phyloP scores from a whole-genome alignment of 306 rosid species.

The Quercus rubra region DNA sequence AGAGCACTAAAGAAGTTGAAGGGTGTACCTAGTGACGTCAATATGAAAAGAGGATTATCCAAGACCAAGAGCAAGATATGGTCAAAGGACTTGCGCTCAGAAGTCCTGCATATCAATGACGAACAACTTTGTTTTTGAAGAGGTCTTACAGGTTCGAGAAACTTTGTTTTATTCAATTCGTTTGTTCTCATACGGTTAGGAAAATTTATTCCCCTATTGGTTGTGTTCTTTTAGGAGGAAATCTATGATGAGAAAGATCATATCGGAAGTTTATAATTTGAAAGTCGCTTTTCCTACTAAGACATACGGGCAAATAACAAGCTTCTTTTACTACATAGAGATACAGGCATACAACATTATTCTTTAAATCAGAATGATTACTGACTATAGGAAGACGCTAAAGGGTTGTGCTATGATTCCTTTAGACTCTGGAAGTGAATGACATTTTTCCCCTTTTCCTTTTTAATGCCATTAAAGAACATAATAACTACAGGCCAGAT shows the following conservation, averaged over 20 bases:
- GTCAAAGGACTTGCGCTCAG: constrained; percentile 71
- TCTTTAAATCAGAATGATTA: background rate
- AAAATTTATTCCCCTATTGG: background rate
- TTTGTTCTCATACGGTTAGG: background rate
- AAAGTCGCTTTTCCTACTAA: background rate
- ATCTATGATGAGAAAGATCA: constrained; percentile 92
- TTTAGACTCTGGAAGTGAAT: background rate
- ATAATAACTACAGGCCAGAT: no score
- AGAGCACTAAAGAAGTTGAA: constrained; percentile 63
- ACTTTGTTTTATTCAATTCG: background rate
- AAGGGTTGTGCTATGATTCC: background rate
- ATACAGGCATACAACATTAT: background rate
- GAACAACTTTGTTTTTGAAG: constrained; percentile 80
- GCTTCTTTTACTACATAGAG: no score
- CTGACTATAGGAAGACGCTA: background rate
- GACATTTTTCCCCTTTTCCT: no score
- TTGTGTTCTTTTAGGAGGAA: constrained; percentile 62
- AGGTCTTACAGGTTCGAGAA: constrained; percentile 76
- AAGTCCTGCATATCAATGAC: constrained; percentile 68
- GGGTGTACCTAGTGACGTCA: constrained; percentile 36
- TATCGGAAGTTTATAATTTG: constrained; percentile 19
- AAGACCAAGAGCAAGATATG: constrained; percentile 59
- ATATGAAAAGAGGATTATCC: constrained; percentile 39
- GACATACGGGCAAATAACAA: background rate
- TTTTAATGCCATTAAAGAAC: no score